phyloP scores from a whole-genome alignment of 129 eudicot genomes.

The Ambrosia artemisiifolia region DNA sequence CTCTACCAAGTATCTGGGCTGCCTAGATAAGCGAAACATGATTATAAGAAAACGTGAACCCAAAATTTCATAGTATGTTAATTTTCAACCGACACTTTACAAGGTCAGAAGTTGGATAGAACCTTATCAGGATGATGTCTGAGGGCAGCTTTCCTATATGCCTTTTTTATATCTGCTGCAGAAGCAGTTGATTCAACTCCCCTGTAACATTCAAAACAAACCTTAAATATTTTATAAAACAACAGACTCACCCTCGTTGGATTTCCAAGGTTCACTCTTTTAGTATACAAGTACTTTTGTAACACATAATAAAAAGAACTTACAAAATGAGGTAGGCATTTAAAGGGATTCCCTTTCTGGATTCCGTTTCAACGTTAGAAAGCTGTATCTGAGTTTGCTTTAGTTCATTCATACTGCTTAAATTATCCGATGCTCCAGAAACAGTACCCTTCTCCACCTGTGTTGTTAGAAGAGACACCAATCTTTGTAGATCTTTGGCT shows the following conservation, averaged over 20 bases:
- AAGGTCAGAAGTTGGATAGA: slow-evolving; percentile 10
- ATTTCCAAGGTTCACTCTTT: neutral
- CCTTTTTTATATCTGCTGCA: slow-evolving; percentile 82
- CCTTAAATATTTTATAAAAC: neutral
- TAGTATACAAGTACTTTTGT: neutral
- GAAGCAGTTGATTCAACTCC: slow-evolving; percentile 76
- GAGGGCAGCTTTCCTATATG: slow-evolving; percentile 95
- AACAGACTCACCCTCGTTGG: neutral
- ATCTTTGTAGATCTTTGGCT: slow-evolving; percentile 54
- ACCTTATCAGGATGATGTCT: slow-evolving; percentile 99
- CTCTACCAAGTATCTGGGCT: slow-evolving; percentile 70
- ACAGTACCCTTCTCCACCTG: slow-evolving; percentile 42
- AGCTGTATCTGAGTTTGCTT: slow-evolving; percentile 54
- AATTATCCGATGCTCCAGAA: slow-evolving; percentile 41
- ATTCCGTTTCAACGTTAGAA: slow-evolving; percentile 56
- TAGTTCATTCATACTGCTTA: slow-evolving; percentile 43
- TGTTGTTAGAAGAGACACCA: slow-evolving; percentile 47
- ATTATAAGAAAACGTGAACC: neutral
- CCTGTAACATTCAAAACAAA: slow-evolving; percentile 42
- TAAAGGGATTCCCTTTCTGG: slow-evolving; percentile 53
- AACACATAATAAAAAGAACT: slow-evolving; percentile 12
- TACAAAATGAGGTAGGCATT: slow-evolving; percentile 75
- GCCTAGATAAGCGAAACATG: slow-evolving; percentile 51
- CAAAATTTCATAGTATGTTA: neutral
- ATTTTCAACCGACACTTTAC: neutral